phyloP scores from a whole-genome alignment of 106 monocot genomes.

The Acorus calamus region DNA sequence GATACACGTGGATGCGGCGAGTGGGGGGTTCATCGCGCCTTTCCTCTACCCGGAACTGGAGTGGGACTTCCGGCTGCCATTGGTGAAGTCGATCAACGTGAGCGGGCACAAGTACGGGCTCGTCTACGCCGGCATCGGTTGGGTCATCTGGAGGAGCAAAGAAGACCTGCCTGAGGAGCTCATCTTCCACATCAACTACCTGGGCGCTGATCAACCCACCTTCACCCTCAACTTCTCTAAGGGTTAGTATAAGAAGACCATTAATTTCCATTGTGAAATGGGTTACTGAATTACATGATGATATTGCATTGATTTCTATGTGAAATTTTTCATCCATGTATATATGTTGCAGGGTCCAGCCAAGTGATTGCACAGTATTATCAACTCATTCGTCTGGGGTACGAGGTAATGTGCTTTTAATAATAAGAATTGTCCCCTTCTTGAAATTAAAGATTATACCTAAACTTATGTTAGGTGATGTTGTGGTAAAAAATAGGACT shows the following conservation, averaged over 20 bases:
- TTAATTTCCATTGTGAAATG: neutral
- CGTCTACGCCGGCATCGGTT: constrained; percentile 35
- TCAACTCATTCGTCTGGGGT: constrained; percentile 31
- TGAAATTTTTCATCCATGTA: too few species aligned
- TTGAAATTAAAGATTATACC: neutral
- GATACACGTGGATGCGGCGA: constrained; percentile 56
- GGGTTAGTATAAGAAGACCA: constrained; percentile 3
- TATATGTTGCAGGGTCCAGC: constrained; percentile 23
- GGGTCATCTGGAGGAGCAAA: constrained; percentile 30
- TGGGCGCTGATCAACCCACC: constrained; percentile 35
- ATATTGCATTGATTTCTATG: too few species aligned
- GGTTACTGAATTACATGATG: too few species aligned
- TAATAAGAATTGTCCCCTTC: neutral
- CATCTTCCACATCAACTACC: constrained; percentile 42
- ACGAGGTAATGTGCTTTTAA: constrained; percentile 14
- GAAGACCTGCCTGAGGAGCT: constrained; percentile 37
- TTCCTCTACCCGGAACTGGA: constrained; percentile 29
- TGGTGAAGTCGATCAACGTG: constrained; percentile 42
- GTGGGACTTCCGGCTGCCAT: constrained; percentile 33
- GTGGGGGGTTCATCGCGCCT: constrained; percentile 55
- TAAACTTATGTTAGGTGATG: neutral
- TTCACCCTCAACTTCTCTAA: constrained; percentile 44
- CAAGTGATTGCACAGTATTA: constrained; percentile 49
- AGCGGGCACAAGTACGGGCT: constrained; percentile 41
- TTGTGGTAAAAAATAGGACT: neutral